phyloP scores from a whole-genome alignment of 805 yeast species.

The Metschnikowia anglica region DNA sequence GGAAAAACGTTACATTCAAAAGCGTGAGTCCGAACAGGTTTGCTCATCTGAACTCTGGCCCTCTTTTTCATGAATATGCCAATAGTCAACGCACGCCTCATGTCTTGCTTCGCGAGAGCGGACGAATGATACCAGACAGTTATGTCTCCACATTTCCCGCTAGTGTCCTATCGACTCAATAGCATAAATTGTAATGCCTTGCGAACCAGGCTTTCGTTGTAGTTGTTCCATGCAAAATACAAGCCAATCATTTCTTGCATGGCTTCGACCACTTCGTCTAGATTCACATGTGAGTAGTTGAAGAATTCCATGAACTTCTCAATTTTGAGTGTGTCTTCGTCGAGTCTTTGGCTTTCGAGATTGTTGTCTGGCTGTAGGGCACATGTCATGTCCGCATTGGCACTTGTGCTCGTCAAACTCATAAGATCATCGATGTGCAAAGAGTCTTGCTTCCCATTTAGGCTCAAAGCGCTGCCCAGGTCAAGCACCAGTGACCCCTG shows the following conservation, averaged over 20 bases:
- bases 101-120: too few relatives aligned
- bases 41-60: too few relatives aligned
- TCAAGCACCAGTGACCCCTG: conserved; percentile 6
- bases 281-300: conserved; percentile 72
- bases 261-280: conserved; percentile 75
- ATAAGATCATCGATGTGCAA: conserved; percentile 42
- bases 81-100: too few relatives aligned
- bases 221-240: conserved; percentile 85
- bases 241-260: conserved; percentile 80
- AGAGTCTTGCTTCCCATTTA: conserved; percentile 14
- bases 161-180: conserved; percentile 23
- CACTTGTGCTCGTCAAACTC: conserved; percentile 20
- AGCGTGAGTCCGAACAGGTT: too few relatives aligned
- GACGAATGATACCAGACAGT: too few relatives aligned
- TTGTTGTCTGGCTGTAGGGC: conserved; percentile 11
- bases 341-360: conserved; percentile 30
- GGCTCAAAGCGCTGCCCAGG: conserved; percentile 18
- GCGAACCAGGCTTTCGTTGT: conserved; percentile 63
- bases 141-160: not conserved
- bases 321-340: conserved; percentile 45
- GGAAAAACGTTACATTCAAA: too few relatives aligned
- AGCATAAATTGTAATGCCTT: conserved; percentile 47
- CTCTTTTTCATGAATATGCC: too few relatives aligned
- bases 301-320: conserved; percentile 62
- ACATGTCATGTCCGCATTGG: not conserved